phyloP scores from a whole-genome alignment of 2,329 filamentous ascomycete genomes.

The Pseudocercospora vitis region DNA sequence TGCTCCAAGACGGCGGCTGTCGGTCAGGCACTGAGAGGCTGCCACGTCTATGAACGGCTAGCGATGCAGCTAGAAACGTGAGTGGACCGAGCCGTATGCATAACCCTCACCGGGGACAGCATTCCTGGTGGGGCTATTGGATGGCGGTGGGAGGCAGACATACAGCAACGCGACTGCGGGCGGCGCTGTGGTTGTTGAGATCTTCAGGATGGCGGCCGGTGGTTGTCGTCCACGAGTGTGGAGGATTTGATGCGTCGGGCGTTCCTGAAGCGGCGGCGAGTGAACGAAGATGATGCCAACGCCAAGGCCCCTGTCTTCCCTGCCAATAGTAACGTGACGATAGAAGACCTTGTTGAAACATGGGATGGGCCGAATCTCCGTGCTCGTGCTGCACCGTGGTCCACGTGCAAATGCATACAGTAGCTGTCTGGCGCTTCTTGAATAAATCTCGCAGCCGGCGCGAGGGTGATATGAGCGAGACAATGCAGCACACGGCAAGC shows the following conservation, averaged over 20 bases:
- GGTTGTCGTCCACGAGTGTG: background rate
- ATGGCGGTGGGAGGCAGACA: background rate
- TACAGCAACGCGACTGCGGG: constrained; percentile 3
- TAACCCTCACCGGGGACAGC: constrained; percentile 1
- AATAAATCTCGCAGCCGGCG: constrained; percentile 3
- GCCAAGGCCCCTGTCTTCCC: background rate
- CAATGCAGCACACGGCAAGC: too few species aligned
- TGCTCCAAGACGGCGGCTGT: constrained; percentile 20
- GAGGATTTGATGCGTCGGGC: background rate
- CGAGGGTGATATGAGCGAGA: background rate
- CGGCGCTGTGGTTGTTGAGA: constrained; percentile 11
- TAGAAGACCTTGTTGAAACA: background rate
- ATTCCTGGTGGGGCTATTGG: constrained; percentile 2
- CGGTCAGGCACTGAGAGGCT: constrained; percentile 30
- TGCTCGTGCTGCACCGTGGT: background rate
- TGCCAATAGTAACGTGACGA: background rate
- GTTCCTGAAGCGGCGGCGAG: background rate
- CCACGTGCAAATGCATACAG: constrained; percentile 7
- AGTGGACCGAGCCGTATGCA: constrained; percentile 9
- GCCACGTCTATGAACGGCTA: constrained; percentile 32
- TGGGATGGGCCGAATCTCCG: background rate
- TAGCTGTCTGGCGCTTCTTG: too few species aligned
- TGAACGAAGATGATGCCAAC: background rate
- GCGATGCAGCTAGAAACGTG: constrained; percentile 26
- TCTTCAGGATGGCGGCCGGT: constrained; percentile 1